Evolutionary conservation across 768 basidiomycete genomes (phyloP), one percentile per base, ranked within the genome.

Genomic region (Hygrocybe coccinea): DNA sequence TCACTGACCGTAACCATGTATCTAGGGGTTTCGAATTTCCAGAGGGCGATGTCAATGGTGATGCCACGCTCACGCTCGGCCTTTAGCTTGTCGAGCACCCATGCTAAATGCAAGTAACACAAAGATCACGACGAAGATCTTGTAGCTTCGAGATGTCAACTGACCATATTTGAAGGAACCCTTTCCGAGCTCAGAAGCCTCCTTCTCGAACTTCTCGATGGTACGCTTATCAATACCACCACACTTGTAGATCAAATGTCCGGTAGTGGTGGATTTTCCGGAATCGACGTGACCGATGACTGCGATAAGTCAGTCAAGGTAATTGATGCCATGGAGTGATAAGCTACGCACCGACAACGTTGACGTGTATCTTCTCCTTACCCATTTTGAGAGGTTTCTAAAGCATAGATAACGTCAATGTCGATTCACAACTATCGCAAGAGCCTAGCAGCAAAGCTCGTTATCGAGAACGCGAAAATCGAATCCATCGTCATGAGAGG

Each of bases 61-160:
- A 99, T 99, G 87, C 97, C 97, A 87, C 97, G 95, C 85, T 99
- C 97, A 80, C 97, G 95, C 86, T 99, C 97, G 67, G 97, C 97
- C 87, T 98, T 99, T 66, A 98, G 91, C 81, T 97, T 99, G 85
- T 99, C 97, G 69, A 99, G 92, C 64, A 99, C 97, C 95, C 95
- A 97, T 61, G 95, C 93, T 97, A 70, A 57, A 64, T 64, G 67
- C 24, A 50, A 25, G 22, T 3, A 12, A n/a, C n/a, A n/a, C n/a
- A n/a, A 21, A 19, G 48, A 45, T 22, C 53, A 60, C 62, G 54
- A 65, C 71, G 51, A 54, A 65, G 52, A 54, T 56, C 57, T 55
- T 56, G 49, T 53, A 52, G 61, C 60, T 45, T 57, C 47, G 37
- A 37, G 41, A 48, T 35, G 36, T 49, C 39, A 58, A 74, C 87